These are phyloP conservation scores for Magnolia officinalis DNA, from an alignment of 164 flowering plant species.

Conservation along the genomic window DNA sequence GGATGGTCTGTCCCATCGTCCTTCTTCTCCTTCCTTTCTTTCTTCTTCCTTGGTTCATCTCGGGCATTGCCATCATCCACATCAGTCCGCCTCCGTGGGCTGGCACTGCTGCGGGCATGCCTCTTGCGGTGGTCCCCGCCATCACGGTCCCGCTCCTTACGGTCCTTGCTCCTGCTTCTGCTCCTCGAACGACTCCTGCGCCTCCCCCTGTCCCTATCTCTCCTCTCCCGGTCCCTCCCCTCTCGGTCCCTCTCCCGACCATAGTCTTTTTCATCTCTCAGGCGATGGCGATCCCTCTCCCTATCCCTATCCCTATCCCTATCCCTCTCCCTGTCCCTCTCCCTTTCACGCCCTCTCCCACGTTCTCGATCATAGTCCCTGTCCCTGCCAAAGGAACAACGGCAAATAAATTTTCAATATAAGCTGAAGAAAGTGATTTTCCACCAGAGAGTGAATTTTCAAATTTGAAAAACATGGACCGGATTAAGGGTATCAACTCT, in stretches of 20 bases:
- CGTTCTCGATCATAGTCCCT: conserved; percentile 40
- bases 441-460: background rate
- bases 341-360: conserved; percentile 46
- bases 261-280: conserved; percentile 74
- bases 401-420: background rate
- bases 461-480: background rate
- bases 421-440: too few species aligned
- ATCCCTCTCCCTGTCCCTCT: conserved; percentile 51
- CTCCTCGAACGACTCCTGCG: conserved; percentile 70
- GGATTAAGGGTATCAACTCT: background rate
- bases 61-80: conserved; percentile 32
- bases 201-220: conserved; percentile 79
- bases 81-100: conserved; percentile 59
- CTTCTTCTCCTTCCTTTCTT: conserved; percentile 61
- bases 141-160: conserved; percentile 48
- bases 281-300: conserved; percentile 56
- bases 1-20: conserved; percentile 95
- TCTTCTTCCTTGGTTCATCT: conserved; percentile 68
- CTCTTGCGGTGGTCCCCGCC: conserved; percentile 63
- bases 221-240: conserved; percentile 58
- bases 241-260: conserved; percentile 39
- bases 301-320: conserved; percentile 50
- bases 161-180: conserved; percentile 58
- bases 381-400: conserved; percentile 11
- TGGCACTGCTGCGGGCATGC: conserved; percentile 57